A percentile compares a stretch with the other conserved stretches of the same genome.
Conservation (phyloP, 805 yeast genomes). For the Saccharomyces eubayanus region DNA sequence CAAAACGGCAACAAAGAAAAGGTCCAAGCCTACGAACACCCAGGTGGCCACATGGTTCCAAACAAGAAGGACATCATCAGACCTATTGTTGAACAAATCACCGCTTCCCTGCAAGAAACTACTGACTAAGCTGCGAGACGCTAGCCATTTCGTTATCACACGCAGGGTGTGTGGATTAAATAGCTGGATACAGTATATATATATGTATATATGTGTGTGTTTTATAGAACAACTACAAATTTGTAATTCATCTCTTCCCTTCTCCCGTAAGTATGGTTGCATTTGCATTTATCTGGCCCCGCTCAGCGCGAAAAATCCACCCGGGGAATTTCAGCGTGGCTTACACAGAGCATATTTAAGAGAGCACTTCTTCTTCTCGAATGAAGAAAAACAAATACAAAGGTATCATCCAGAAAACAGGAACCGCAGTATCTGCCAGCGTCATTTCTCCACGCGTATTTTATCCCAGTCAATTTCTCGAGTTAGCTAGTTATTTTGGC, state of each 20-base stretch:
- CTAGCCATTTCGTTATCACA: background rate
- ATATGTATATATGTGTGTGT: background rate
- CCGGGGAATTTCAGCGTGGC: background rate
- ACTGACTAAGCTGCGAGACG: background rate
- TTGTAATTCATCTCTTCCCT: background rate
- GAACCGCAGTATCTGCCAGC: background rate
- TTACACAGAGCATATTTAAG: background rate
- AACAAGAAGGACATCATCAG: conserved; percentile 56
- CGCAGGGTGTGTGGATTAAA: background rate
- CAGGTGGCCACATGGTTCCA: conserved; percentile 97
- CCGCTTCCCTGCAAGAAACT: conserved; percentile 11
- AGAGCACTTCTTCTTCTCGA: background rate
- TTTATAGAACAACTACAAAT: background rate
- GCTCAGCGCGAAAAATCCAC: background rate
- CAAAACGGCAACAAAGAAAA: conserved; percentile 27
- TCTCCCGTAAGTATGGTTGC: background rate
- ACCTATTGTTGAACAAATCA: conserved; percentile 36
- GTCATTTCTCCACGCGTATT: background rate
- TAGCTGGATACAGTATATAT: background rate
- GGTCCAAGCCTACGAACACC: conserved; percentile 58
- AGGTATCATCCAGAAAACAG: background rate
- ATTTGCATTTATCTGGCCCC: background rate
- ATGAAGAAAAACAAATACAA: background rate
- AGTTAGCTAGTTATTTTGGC: background rate
- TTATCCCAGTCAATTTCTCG: background rate